These are phyloP conservation scores for Tanacetum coccineum DNA, from an alignment of 129 eudicot species.

Conservation along the genomic window DNA sequence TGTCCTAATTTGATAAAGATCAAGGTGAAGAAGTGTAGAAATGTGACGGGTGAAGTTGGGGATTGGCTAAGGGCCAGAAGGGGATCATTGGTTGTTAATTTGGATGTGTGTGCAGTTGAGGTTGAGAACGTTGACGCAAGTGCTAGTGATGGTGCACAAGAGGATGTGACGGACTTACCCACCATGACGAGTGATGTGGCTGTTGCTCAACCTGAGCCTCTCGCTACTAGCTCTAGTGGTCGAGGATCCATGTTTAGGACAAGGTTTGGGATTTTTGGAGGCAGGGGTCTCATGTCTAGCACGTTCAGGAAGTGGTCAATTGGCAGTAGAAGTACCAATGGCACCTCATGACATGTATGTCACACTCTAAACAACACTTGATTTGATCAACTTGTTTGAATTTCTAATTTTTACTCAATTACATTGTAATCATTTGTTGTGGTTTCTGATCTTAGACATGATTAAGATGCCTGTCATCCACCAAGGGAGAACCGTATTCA, in stretches of 20 bases:
- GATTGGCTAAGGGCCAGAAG: constrained; percentile 69
- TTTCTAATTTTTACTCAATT: too few species aligned
- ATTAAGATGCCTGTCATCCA: too few species aligned
- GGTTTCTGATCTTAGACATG: too few species aligned
- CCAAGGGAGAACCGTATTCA: too few species aligned
- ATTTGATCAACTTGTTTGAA: neutral
- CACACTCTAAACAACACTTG: constrained; percentile 20
- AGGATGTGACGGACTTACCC: constrained; percentile 49
- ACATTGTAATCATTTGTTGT: too few species aligned
- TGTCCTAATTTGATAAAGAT: constrained; percentile 47
- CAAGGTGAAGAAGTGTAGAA: constrained; percentile 66
- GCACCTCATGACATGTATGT: constrained; percentile 18
- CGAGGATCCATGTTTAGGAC: constrained; percentile 44
- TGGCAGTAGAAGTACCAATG: constrained; percentile 44
- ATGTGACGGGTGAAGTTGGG: constrained; percentile 60
- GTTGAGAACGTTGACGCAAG: constrained; percentile 53
- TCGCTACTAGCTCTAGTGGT: constrained; percentile 37
- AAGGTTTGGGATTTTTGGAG: constrained; percentile 60
- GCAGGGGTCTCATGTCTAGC: constrained; percentile 57
- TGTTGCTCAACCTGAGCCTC: constrained; percentile 31
- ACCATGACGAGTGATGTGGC: constrained; percentile 25
- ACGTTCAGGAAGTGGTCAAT: constrained; percentile 64
- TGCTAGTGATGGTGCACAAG: constrained; percentile 58
- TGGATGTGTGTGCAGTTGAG: constrained; percentile 69
- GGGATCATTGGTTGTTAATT: constrained; percentile 57